phyloP scores from a whole-genome alignment of 345 rosid species.

The Heritiera fomes region DNA sequence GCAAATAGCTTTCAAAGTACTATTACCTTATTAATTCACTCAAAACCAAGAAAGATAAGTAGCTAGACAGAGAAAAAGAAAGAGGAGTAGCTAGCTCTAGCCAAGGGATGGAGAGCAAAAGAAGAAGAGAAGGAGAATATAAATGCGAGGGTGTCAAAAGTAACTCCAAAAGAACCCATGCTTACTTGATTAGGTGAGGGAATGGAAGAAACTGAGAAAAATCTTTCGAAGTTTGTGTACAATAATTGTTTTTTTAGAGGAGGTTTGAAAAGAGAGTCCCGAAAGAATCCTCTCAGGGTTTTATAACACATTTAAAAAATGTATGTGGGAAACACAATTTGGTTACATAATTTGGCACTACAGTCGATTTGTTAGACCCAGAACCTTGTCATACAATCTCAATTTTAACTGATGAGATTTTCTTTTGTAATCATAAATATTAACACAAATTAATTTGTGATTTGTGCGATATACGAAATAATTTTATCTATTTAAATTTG shows the following conservation, averaged over 20 bases:
- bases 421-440: too few species aligned
- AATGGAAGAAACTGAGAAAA: conserved; percentile 26
- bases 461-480: too few species aligned
- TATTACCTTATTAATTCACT: neutral
- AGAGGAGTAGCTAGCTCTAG: neutral
- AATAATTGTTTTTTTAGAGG: neutral
- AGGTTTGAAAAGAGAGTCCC: neutral
- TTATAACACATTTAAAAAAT: neutral
- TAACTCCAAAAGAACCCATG: neutral
- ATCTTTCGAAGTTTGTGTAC: conserved; percentile 31
- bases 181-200: conserved; percentile 31
- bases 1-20: neutral
- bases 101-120: conserved; percentile 19
- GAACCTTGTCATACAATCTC: too few species aligned
- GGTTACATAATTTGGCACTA: neutral
- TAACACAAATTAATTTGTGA: too few species aligned
- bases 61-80: neutral
- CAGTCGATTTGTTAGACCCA: too few species aligned
- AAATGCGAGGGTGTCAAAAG: conserved; percentile 32
- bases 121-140: conserved; percentile 26
- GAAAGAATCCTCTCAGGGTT: conserved; percentile 30
- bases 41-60: neutral
- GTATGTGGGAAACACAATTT: conserved; percentile 13
- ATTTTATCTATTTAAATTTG: too few species aligned
- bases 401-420: too few species aligned